Evolutionary conservation across 2,329 filamentous ascomycete genomes (phyloP).

Genomic region (Clarireedia paspali): DNA sequence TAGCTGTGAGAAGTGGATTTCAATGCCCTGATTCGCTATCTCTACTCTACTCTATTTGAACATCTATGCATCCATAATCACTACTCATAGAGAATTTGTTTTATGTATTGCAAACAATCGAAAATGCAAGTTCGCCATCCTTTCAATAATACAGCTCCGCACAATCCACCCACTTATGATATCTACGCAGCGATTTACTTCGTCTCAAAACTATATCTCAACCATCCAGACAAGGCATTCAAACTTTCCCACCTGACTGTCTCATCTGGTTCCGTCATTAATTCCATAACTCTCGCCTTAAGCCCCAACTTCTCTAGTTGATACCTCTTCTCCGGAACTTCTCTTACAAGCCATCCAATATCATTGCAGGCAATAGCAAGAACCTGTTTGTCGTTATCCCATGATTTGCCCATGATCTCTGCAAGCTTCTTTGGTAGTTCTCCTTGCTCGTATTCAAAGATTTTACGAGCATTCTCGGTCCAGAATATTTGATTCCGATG

Average conservation of each 20-base stretch:
- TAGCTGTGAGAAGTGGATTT: too few relatives aligned
- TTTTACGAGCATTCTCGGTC: conserved; percentile 63
- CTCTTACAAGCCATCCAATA: conserved; percentile 61
- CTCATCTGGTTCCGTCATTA: conserved; percentile 66
- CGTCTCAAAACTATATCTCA: conserved; percentile 60
- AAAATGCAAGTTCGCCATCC: conserved; percentile 5
- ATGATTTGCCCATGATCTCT: conserved; percentile 58
- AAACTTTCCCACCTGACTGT: conserved; percentile 66
- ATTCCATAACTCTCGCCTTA: conserved; percentile 62
- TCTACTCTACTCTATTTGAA: conserved; percentile 19
- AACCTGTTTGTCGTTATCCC: conserved; percentile 66
- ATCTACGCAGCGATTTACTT: conserved; percentile 19
- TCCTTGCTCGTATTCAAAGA: conserved; percentile 59
- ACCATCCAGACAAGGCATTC: conserved; percentile 66
- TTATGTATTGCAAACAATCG: neutral
- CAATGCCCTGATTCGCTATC: neutral
- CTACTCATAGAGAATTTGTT: neutral
- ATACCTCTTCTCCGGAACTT: conserved; percentile 59
- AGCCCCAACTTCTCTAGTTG: conserved; percentile 60
- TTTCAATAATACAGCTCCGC: conserved; percentile 7
- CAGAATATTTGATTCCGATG: conserved; percentile 65
- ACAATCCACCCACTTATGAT: conserved; percentile 6
- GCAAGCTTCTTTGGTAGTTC: conserved; percentile 59
- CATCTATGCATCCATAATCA: conserved; percentile 11
- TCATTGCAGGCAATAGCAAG: conserved; percentile 69